phyloP scores from a whole-genome alignment of 495 filamentous ascomycete genomes.

The Neurospora cerealis region DNA sequence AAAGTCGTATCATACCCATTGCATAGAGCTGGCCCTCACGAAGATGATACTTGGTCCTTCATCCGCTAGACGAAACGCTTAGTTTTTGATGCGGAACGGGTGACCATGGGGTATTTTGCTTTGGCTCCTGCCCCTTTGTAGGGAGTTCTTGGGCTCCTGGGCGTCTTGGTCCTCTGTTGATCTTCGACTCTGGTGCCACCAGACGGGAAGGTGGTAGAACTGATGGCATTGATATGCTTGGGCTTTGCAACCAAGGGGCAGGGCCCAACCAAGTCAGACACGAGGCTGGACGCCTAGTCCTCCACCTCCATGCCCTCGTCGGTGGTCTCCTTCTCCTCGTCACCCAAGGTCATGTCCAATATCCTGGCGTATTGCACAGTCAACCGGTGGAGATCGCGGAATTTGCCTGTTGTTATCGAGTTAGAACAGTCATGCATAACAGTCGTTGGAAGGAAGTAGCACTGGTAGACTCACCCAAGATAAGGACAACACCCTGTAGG shows the following conservation, averaged over 20 bases:
- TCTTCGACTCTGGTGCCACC: background rate
- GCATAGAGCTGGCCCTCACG: background rate
- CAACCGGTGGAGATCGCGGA: constrained; percentile 79
- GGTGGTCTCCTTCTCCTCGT: constrained; percentile 20
- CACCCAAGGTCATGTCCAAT: constrained; percentile 53
- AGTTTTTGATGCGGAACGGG: background rate
- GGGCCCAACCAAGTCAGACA: background rate
- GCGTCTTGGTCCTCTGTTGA: background rate
- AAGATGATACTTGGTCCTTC: background rate
- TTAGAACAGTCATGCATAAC: constrained; percentile 18
- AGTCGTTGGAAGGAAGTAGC: background rate
- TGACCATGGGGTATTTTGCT: background rate
- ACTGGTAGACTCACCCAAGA: constrained; percentile 61
- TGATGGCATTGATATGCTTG: background rate
- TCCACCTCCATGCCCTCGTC: constrained; percentile 17
- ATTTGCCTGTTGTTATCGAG: constrained; percentile 58
- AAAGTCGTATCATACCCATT: background rate
- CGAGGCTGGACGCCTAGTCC: constrained; percentile 4
- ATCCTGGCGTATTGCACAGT: constrained; percentile 84
- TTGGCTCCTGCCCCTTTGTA: background rate
- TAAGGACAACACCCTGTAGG: constrained; percentile 78
- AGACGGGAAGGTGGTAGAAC: background rate
- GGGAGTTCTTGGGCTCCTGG: background rate
- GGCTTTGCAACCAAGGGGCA: background rate
- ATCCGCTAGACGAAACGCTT: background rate